Percentiles rank a stretch among this genome's conserved stretches.
Evolutionary conservation across 2,329 filamentous ascomycete species (phyloP).

Genomic region (Fusarium poae): DNA sequence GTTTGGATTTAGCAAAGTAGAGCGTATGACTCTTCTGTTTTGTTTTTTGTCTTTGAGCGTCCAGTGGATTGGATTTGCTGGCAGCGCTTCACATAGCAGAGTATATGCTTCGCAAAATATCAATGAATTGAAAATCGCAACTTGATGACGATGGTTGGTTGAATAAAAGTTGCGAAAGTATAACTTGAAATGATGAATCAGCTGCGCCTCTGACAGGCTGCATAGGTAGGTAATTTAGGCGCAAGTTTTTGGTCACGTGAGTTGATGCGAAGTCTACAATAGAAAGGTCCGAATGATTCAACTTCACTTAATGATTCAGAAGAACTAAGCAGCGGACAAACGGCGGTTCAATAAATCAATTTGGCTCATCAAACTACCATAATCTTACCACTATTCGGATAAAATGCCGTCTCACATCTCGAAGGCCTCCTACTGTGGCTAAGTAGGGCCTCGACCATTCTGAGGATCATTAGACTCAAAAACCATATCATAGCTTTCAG

Average conservation of each 20-base stretch:
- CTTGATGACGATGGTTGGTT: constrained; percentile 7
- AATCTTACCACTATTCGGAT: too few relatives aligned
- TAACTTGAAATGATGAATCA: constrained; percentile 27
- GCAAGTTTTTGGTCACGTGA: constrained; percentile 28
- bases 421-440: constrained; percentile 40
- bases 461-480: constrained; percentile 9
- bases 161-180: constrained; percentile 11
- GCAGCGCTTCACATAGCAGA: constrained; percentile 43
- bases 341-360: not conserved
- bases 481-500: constrained; percentile 2
- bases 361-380: too few relatives aligned
- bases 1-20: constrained; percentile 50
- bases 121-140: constrained; percentile 12
- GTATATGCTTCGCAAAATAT: constrained; percentile 28
- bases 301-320: not conserved
- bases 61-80: constrained; percentile 21
- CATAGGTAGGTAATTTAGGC: constrained; percentile 33
- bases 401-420: constrained; percentile 5
- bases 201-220: constrained; percentile 36
- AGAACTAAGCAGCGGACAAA: not conserved
- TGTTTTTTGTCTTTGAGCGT: constrained; percentile 21
- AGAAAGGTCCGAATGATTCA: not conserved
- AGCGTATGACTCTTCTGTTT: constrained; percentile 17
- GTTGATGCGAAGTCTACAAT: not conserved
- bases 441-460: constrained; percentile 37